phyloP scores from a whole-genome alignment of 129 eudicot species.

The Solidago caesia region DNA sequence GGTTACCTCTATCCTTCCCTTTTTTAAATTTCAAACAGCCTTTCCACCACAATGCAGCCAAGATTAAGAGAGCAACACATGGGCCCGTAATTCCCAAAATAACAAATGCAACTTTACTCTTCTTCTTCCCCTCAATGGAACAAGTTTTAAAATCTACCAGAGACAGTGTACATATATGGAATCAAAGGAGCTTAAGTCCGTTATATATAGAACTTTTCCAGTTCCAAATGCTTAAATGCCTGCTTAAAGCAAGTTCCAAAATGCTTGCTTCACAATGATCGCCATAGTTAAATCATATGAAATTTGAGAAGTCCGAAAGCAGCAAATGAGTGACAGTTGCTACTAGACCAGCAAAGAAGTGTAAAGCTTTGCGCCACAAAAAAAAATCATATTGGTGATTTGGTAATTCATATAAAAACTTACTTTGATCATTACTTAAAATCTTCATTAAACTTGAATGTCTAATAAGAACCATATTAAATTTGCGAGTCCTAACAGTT shows the following conservation, averaged over 20 bases:
- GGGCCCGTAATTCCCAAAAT: conserved; percentile 28
- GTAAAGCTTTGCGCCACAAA: too few species aligned
- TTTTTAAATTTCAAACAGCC: conserved; percentile 13
- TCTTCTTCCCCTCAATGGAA: conserved; percentile 13
- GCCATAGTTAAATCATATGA: too few species aligned
- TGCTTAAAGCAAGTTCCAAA: not conserved
- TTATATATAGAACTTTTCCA: not conserved
- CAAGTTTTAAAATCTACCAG: conserved; percentile 19
- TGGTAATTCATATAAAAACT: too few species aligned
- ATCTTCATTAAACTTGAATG: not conserved
- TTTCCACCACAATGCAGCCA: conserved; percentile 37
- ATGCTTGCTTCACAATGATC: not conserved
- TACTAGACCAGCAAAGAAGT: too few species aligned
- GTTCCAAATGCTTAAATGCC: not conserved
- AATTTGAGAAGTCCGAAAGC: too few species aligned
- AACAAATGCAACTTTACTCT: conserved; percentile 19
- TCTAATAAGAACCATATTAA: not conserved
- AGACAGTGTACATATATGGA: conserved; percentile 6
- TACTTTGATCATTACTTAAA: too few species aligned
- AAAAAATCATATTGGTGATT: too few species aligned
- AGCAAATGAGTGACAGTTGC: too few species aligned
- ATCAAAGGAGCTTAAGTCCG: not conserved
- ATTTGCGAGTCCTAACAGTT: not conserved
- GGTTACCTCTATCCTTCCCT: not conserved
- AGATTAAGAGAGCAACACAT: conserved; percentile 25